Base-by-base conservation (phyloP, 768 basidiomycete species). In the Amanita pseudoporphyria region DNA sequence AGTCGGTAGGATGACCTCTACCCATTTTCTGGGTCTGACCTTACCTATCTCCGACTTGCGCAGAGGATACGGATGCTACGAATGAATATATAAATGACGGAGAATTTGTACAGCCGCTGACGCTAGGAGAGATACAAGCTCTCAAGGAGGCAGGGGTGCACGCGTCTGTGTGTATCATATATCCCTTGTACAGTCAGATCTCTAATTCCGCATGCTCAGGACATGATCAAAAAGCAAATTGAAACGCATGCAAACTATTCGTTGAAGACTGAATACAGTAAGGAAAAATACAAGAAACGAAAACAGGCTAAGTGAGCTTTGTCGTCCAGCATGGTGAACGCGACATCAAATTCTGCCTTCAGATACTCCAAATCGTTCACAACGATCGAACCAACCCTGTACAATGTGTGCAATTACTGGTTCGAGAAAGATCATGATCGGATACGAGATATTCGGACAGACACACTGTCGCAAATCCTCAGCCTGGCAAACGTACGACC, bases 251-350 rank as follows among this genome's bases (percentile, higher is more conserved):
- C 87, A 26, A 87, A 89, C 58, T 99, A 87, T 63, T 81, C 82
- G 9, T 71, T 98, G 43, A 98, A 98, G 67, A 98, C 94, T 1
- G 96, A 95, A 65, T 98, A 94, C 65, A 93, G 89, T 67, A 98
- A 99, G 66, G 94, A 98, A 60, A 99, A 99, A 63, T 99, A 97
- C 67, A 86, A 80, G 64, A 95, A 94, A 64, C 76, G 91, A 33
- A 99, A 99, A 65, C 90, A 94, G 68, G 92, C 89, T 50, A 99
- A 98, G 94, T 95, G 60, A 56, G 82, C 63, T 19, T 13, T 3
- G 13, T 22, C 32, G 35, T 40, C 16, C 36, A 5, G 1, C 35
- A 7, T 18, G 7, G 12, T 14, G n/a, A 30, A 31, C 22, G 16
- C 14, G 19, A 19, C 9, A 31, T 39, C 9, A 28, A 36, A 26